Conservation (phyloP, 805 yeast species). For the Saccharomyces eubayanus region DNA sequence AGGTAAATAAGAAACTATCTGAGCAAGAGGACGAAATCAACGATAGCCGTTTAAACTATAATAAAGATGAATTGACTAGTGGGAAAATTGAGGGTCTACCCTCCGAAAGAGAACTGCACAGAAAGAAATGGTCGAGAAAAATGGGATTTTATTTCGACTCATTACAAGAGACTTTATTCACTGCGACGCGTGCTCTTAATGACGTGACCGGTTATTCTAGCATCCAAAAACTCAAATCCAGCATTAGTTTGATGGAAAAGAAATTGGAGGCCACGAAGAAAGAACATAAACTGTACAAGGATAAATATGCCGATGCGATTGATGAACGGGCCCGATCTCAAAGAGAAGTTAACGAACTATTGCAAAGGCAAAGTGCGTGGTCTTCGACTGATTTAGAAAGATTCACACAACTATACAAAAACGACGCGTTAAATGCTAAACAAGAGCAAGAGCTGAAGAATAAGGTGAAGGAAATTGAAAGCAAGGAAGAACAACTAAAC, state of each 20-base stretch:
- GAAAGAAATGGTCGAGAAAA: constrained; percentile 37
- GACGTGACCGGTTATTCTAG: constrained; percentile 87
- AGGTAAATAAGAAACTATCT: constrained; percentile 32
- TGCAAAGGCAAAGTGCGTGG: constrained; percentile 85
- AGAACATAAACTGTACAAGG: constrained; percentile 42
- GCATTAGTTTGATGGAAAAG: constrained; percentile 50
- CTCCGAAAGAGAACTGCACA: constrained; percentile 36
- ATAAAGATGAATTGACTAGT: constrained; percentile 30
- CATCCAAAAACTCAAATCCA: constrained; percentile 60
- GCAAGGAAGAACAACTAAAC: constrained; percentile 58
- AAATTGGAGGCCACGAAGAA: constrained; percentile 42
- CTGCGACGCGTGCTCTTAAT: constrained; percentile 64
- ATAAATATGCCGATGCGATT: constrained; percentile 50
- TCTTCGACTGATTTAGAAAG: constrained; percentile 65
- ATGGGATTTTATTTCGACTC: constrained; percentile 46
- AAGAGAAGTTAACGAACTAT: constrained; percentile 73
- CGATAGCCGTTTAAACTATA: constrained; percentile 28
- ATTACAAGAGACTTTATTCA: constrained; percentile 46
- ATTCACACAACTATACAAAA: constrained; percentile 72
- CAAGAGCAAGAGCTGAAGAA: constrained; percentile 45
- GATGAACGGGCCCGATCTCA: constrained; percentile 62
- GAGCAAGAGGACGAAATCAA: constrained; percentile 32
- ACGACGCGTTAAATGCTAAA: constrained; percentile 68
- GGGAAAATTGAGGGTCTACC: constrained; percentile 35
- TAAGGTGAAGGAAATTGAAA: constrained; percentile 47